phyloP scores from a whole-genome alignment of 2,329 filamentous ascomycete species.

The Endoconidiophora laricicola region DNA sequence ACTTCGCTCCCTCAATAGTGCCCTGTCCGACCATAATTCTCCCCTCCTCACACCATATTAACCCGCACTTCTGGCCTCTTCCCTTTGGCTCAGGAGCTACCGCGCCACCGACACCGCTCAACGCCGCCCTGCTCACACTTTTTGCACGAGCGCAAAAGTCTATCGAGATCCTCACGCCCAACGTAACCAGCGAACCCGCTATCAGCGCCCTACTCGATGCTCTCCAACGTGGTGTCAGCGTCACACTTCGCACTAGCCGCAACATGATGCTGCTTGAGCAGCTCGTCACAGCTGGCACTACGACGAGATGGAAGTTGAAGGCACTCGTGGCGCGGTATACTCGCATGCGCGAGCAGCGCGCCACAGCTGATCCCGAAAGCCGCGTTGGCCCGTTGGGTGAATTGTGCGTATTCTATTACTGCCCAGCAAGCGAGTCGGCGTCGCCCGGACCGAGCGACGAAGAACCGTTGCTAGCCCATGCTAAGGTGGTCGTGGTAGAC shows the following conservation, averaged over 20 bases:
- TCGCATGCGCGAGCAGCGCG: slow-evolving; percentile 15
- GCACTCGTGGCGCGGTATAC: slow-evolving; percentile 41
- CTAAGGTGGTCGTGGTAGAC: slow-evolving; percentile 65
- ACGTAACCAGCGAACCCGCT: slow-evolving; percentile 52
- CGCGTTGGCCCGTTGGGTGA: slow-evolving; percentile 24
- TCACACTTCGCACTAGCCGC: slow-evolving; percentile 50
- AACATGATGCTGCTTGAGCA: slow-evolving; percentile 66
- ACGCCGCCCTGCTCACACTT: slow-evolving; percentile 44
- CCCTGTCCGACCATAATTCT: slow-evolving; percentile 53
- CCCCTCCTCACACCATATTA: slow-evolving; percentile 56
- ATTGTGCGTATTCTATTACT: slow-evolving; percentile 44
- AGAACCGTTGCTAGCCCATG: slow-evolving; percentile 56
- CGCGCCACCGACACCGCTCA: slow-evolving; percentile 50
- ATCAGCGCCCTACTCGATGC: slow-evolving; percentile 44
- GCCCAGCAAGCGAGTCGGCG: slow-evolving; percentile 20
- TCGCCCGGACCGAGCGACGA: slow-evolving; percentile 19
- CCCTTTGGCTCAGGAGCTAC: slow-evolving; percentile 33
- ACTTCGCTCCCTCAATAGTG: slow-evolving; percentile 45
- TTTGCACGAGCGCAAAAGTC: slow-evolving; percentile 38
- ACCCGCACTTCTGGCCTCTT: slow-evolving; percentile 45
- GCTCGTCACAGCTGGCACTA: slow-evolving; percentile 61
- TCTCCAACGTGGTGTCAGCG: slow-evolving; percentile 47
- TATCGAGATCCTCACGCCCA: slow-evolving; percentile 62
- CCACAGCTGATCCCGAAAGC: background rate
- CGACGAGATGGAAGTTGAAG: slow-evolving; percentile 47